phyloP scores from a whole-genome alignment of 2,329 filamentous ascomycete genomes.

The Trichoderma semiorbis region DNA sequence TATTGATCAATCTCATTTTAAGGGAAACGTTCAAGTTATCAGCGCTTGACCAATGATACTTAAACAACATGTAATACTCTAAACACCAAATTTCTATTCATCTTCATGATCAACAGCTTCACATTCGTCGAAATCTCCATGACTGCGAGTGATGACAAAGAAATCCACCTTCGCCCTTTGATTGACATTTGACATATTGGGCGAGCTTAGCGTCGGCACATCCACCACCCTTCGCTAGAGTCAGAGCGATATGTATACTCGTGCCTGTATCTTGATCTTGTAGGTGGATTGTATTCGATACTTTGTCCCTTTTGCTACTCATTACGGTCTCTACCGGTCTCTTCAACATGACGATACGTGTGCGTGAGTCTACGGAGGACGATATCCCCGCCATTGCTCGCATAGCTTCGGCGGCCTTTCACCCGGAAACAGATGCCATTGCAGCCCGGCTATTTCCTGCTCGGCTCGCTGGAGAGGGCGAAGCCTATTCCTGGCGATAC shows the following conservation, averaged over 20 bases:
- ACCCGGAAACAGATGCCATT: constrained; percentile 21
- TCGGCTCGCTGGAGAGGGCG: constrained; percentile 18
- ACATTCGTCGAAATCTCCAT: background rate
- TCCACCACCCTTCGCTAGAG: background rate
- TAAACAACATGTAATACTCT: background rate
- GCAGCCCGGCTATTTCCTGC: constrained; percentile 20
- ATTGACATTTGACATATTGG: constrained; percentile 13
- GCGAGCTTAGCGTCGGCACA: background rate
- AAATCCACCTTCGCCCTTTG: constrained; percentile 10
- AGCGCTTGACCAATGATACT: background rate
- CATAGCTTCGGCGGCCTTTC: constrained; percentile 26
- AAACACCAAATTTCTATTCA: background rate
- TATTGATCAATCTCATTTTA: background rate
- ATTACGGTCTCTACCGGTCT: background rate
- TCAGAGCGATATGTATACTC: background rate
- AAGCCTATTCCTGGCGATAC: constrained; percentile 18
- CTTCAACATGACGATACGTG: constrained; percentile 24
- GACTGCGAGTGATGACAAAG: background rate
- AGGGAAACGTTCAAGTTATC: background rate
- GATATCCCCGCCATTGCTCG: constrained; percentile 27
- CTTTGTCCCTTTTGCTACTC: background rate
- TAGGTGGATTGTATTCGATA: background rate
- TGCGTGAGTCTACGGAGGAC: constrained; percentile 26
- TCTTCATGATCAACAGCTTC: background rate
- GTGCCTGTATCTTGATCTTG: background rate